phyloP scores from a whole-genome alignment of 2,329 filamentous ascomycete species.

The Paracamarosporium sp. region DNA sequence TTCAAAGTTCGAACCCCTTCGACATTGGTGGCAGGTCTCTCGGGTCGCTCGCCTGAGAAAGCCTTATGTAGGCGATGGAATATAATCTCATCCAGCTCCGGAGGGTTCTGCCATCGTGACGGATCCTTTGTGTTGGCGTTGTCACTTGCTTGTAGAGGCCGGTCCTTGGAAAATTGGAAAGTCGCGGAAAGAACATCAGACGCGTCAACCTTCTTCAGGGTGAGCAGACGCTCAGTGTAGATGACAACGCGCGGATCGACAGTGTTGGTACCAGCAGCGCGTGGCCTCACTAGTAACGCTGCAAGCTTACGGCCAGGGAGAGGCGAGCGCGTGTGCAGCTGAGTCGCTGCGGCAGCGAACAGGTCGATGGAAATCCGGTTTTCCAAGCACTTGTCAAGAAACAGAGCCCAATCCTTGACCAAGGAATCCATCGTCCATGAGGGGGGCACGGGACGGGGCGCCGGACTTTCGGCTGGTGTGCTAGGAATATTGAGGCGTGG shows the following conservation, averaged over 20 bases:
- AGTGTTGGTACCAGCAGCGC: conserved; percentile 27
- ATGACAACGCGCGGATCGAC: conserved; percentile 44
- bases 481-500: conserved; percentile 26
- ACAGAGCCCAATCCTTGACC: conserved; percentile 40
- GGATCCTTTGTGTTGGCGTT: conserved; percentile 24
- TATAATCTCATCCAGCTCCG: conserved; percentile 46
- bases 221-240: conserved; percentile 44
- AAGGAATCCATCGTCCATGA: conserved; percentile 44
- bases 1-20: conserved; percentile 41
- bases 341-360: conserved; percentile 40
- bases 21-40: conserved; percentile 36
- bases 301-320: conserved; percentile 45
- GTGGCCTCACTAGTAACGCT: conserved; percentile 41
- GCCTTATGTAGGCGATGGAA: conserved; percentile 45
- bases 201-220: conserved; percentile 40
- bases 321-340: conserved; percentile 42
- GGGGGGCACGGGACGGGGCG: conserved; percentile 18
- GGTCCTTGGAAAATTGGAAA: conserved; percentile 44
- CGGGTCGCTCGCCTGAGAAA: conserved; percentile 34
- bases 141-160: conserved; percentile 29
- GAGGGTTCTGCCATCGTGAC: conserved; percentile 39
- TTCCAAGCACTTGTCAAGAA: conserved; percentile 45
- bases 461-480: conserved; percentile 19
- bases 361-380: conserved; percentile 37
- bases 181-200: conserved; percentile 41